Conservation (phyloP, 306 rosid genomes). For the Trichosanthes cucumerina region DNA sequence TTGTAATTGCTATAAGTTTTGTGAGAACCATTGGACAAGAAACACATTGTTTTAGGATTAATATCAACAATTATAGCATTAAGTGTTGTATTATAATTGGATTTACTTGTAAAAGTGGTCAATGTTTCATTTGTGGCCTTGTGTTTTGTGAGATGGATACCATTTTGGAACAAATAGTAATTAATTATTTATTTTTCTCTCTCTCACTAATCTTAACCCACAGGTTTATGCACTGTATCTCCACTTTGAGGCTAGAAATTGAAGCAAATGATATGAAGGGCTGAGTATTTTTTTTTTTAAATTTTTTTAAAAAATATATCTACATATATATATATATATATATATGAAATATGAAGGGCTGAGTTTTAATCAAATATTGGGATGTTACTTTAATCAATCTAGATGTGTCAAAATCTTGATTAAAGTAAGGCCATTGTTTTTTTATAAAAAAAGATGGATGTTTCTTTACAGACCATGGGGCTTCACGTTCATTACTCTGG, state of each 20-base stretch:
- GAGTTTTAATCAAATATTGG: no score
- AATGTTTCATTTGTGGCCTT: neutral
- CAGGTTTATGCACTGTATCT: neutral
- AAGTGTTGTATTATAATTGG: neutral
- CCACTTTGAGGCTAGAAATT: neutral
- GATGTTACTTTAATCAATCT: no score
- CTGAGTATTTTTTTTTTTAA: no score
- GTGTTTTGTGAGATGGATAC: constrained; percentile 3
- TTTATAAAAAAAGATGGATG: no score
- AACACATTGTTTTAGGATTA: neutral
- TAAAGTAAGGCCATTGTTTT: neutral
- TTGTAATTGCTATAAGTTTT: neutral
- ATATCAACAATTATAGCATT: neutral
- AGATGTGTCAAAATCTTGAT: neutral
- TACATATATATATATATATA: no score
- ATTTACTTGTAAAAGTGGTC: neutral
- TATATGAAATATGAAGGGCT: neutral
- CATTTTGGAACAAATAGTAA: neutral
- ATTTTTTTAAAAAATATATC: no score
- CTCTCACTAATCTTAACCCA: neutral
- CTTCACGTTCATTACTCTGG: neutral
- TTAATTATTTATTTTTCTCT: neutral
- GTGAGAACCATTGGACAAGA: neutral
- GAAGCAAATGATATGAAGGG: neutral
- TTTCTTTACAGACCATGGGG: neutral